A percentile compares a stretch with the other conserved stretches of the same genome.
These are phyloP conservation scores for Phytophthora fragariaefolia DNA, from an alignment of 352 stramenopile species.

Conservation along the genomic window DNA sequence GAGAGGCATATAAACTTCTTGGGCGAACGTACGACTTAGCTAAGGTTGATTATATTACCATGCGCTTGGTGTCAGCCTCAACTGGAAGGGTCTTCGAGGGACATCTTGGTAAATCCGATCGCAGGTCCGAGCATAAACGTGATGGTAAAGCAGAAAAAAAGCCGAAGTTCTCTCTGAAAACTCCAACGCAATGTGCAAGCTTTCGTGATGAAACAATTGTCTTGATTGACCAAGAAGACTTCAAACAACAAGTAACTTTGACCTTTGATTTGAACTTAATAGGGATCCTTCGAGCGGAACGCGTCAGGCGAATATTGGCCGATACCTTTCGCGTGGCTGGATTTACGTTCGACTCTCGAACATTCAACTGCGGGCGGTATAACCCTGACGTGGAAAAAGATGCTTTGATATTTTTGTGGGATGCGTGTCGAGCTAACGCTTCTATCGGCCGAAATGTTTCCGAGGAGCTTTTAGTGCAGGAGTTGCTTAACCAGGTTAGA, in stretches of 20 bases:
- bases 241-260: slow-evolving; percentile 43
- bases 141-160: slow-evolving; percentile 7
- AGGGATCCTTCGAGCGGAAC: slow-evolving; percentile 57
- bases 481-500: slow-evolving; percentile 56
- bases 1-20: slow-evolving; percentile 41
- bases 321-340: slow-evolving; percentile 75
- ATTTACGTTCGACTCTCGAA: slow-evolving; percentile 59
- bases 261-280: slow-evolving; percentile 53
- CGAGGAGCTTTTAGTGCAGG: slow-evolving; percentile 37
- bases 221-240: slow-evolving; percentile 50
- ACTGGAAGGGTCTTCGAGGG: slow-evolving; percentile 47
- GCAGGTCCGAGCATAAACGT: slow-evolving; percentile 7
- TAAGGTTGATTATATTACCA: slow-evolving; percentile 63
- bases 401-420: slow-evolving; percentile 59
- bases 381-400: slow-evolving; percentile 27
- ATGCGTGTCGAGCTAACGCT: slow-evolving; percentile 54
- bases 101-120: slow-evolving; percentile 42
- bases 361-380: slow-evolving; percentile 35
- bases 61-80: slow-evolving; percentile 44
- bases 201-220: slow-evolving; percentile 46
- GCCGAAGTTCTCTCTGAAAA: slow-evolving; percentile 32
- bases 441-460: slow-evolving; percentile 18
- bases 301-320: slow-evolving; percentile 54
- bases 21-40: slow-evolving; percentile 66
- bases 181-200: slow-evolving; percentile 26